Base-by-base conservation (phyloP, 345 rosid species). In the Cardamine chenopodiifolia region DNA sequence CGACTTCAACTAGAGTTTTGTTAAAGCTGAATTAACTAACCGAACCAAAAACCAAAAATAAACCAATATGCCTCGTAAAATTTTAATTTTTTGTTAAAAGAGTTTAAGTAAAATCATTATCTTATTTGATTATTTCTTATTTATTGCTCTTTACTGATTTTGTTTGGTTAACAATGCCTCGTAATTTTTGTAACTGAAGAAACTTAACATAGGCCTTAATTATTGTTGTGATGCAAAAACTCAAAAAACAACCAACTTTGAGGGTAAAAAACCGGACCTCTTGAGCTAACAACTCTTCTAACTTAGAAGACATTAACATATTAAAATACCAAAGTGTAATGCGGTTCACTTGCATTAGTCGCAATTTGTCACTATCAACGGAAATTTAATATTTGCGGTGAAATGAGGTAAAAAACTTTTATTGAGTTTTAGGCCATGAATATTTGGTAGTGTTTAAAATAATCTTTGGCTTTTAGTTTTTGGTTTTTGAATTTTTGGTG, bases 271-370 rank as follows among this genome's bases (percentile, higher is more conserved):
- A 23, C 0, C 22, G 18, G 23, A 40, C 12, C 22, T 72, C 31
- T 37, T 62, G 49, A 61, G 61, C 34, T 26, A 67, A 11, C 8
- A 22, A 59, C 13, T 10, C 25, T 34, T 60, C 12, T 15, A 10
- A 10, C 2, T 70, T n/a, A 10, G 58, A 48, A 40, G 50, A 34
- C 60, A 71, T 61, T 32, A 59, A 22, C 35, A 58, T 58, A 31
- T 4, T 22, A 17, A 32, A 29, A 48, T 18, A 17, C 25, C 31
- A 22, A 15, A 47, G 28, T 48, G 49, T 14, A 37, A 22, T 59
- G 23, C n/a, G 4, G 65, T 57, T 32, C 63, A 69, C 18, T 70
- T n/a, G 25, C 58, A 59, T 22, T 56, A 29, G 32, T n/a, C 20
- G 2, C n/a, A 56, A 29, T 55, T 42, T 68, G 13, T 42, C 22